Base-by-base conservation (phyloP, 768 basidiomycete species). In the Hortiboletus flavorubellus region DNA sequence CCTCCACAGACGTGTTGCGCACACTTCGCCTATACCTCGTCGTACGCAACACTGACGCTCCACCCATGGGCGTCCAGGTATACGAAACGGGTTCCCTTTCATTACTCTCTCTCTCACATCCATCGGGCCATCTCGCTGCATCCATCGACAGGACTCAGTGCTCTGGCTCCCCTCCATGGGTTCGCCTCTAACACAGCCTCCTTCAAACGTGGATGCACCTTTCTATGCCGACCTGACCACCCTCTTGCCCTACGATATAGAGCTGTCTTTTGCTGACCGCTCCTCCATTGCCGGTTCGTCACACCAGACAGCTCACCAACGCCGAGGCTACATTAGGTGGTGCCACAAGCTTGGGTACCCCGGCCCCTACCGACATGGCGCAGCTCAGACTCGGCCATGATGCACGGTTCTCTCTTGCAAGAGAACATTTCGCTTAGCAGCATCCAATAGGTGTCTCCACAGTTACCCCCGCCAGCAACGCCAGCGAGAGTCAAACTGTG, bases 161-260 rank as follows among this genome's bases (percentile, higher is more conserved):
- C 92, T 0, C 82, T 5, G 26, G 26, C 26, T 26, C 26, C 93
- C 0, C 78, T 91, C 23, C 77, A 96, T n/a, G 97, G 91, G 84
- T 83, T 86, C 8, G 77, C 87, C 9, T 81, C 86, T 2, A 87
- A 49, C 10, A 14, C 48, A 6, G 2, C 45, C 43, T 52, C 68
- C 8, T 69, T 47, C 54, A 70, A 44, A 35, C 78, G 78, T 34
- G 86, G 87, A 9, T 87, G 82, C 66, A 72, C 82, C 1, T 93
- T 91, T 85, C 74, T 93, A 14, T 92, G 91, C 97, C 72, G 92
- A 96, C 70, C 70, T 93, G 23, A 92, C 93, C 4, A 97, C 96
- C 2, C 87, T 94, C 59, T 75, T 73, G 15, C 77, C 90, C 2
- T 97, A 95, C 75, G 85, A 90, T 66, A 78, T 80, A 56, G 94